Evolutionary conservation across 768 basidiomycete species (phyloP).

Genomic region (Rickenella mellea): DNA sequence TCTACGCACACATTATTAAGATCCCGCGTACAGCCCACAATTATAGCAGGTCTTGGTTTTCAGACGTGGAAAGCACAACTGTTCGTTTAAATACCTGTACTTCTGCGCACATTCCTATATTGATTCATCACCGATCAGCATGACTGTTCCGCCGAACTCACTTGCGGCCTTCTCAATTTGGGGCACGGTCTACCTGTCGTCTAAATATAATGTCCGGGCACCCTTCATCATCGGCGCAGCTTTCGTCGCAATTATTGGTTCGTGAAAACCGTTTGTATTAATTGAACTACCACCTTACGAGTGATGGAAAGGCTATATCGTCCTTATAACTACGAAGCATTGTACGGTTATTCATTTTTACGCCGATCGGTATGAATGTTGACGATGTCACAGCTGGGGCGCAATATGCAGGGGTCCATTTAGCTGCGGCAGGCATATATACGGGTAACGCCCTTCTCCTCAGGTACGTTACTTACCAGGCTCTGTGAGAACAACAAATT

Average conservation of each 20-base stretch:
- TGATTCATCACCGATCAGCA: conserved; percentile 17
- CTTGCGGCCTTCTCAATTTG: conserved; percentile 42
- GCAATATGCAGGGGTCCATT: conserved; percentile 49
- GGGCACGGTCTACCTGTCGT: conserved; percentile 41
- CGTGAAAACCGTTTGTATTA: too few relatives aligned
- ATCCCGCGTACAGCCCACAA: conserved; percentile 35
- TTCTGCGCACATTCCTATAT: conserved; percentile 1
- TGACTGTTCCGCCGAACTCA: conserved; percentile 52
- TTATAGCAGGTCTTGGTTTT: conserved; percentile 49
- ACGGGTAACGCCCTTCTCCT: conserved; percentile 48
- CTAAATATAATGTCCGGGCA: conserved; percentile 34
- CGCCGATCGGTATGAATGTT: not conserved
- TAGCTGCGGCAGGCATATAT: conserved; percentile 47
- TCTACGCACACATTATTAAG: not conserved
- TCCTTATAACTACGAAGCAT: conserved; percentile 38
- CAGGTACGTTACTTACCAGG: conserved; percentile 22
- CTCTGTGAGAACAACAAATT: not conserved
- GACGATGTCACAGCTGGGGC: conserved; percentile 28
- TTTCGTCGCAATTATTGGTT: conserved; percentile 42
- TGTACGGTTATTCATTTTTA: conserved; percentile 20
- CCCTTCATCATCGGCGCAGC: conserved; percentile 45
- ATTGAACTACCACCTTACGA: too few relatives aligned
- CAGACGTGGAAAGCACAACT: conserved; percentile 52
- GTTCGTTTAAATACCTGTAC: conserved; percentile 14
- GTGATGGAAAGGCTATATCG: conserved; percentile 36